A percentile compares a stretch with the other conserved stretches of the same genome.
phyloP scores from a whole-genome alignment of 1,139 yeast species.

The Candida smagusa region DNA sequence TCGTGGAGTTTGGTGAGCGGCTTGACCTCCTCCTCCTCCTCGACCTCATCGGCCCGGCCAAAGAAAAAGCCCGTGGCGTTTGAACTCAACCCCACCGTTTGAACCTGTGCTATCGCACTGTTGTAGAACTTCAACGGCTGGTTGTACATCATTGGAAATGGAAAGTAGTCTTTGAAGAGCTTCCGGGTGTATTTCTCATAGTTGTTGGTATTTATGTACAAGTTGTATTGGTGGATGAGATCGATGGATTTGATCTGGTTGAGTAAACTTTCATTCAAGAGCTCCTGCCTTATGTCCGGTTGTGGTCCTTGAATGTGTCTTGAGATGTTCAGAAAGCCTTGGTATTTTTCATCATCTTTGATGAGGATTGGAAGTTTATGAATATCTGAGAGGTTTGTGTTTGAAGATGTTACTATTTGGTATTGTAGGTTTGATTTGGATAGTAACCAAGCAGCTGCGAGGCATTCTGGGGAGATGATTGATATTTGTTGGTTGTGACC shows the following conservation, averaged over 20 bases:
- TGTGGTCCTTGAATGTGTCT: neutral
- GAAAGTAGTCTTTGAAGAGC: slow-evolving; percentile 53
- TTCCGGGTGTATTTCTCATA: slow-evolving; percentile 67
- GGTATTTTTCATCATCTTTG: slow-evolving; percentile 23
- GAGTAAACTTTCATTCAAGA: slow-evolving; percentile 13
- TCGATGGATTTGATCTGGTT: slow-evolving; percentile 37
- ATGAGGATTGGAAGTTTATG: slow-evolving; percentile 57
- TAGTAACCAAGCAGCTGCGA: slow-evolving; percentile 38
- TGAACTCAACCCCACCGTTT: slow-evolving; percentile 35
- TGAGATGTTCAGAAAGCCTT: slow-evolving; percentile 53
- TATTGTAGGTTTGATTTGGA: slow-evolving; percentile 4
- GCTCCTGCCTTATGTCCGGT: neutral
- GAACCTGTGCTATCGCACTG: slow-evolving; percentile 46
- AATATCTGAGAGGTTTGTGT: slow-evolving; percentile 53
- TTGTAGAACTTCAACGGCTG: slow-evolving; percentile 58
- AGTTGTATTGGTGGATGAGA: slow-evolving; percentile 57
- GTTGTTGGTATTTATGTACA: slow-evolving; percentile 58
- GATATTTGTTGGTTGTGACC: slow-evolving; percentile 38
- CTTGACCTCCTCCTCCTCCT: slow-evolving; percentile 18
- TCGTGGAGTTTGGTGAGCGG: slow-evolving; percentile 52
- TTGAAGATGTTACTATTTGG: slow-evolving; percentile 51
- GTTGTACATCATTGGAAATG: slow-evolving; percentile 85
- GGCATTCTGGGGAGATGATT: slow-evolving; percentile 38
- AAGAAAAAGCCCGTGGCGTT: slow-evolving; percentile 30
- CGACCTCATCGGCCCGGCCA: slow-evolving; percentile 12